Base-by-base conservation (phyloP, 768 basidiomycete species). In the Phlebiopsis flavidoalba region DNA sequence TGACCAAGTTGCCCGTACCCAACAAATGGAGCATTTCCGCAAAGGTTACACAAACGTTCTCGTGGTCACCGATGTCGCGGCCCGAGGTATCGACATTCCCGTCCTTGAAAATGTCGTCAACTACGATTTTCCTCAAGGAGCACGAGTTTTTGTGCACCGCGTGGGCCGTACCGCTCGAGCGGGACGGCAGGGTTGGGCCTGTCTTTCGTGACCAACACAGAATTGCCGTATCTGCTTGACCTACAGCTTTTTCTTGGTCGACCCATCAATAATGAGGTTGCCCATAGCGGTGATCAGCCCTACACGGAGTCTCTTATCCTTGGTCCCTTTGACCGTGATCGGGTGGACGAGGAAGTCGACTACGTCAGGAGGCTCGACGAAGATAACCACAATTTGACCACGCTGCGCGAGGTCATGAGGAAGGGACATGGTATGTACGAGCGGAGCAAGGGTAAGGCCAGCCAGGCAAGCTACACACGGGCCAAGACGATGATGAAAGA, bases 1-100 rank as follows among this genome's bases (percentile, higher is more conserved):
- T 40, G 95, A 97, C 68, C 97, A 99, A 72, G 76, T 83, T 3
- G 95, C 95, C 1, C 89, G 97, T 59, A 85, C 86, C 31, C 84
- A 82, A 63, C 95, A 98, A 68, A 93, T 99, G 88, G 88, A 91
- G 61, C 83, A 85, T 61, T 99, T 99, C 75, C 86, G 95, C 22
- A 80, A 83, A 12, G 90, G 91, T 0, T 70, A 77, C 33, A 91
- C 94, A 0, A 89, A 80, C 64, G 81, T 99, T 51, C 79, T 99
- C 24, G 95, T 98, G 37, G 97, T 98, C 47, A 99, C 97, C 0
- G 97, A 99, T 69, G 94, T 99, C 45, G 97, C 97, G 19, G 97
- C 97, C 14, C 89, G 97, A 65, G 97, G 97, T 68, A 93, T 99
- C 66, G 97, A 99, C 75, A 95, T 99, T 36, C 97, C 97, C 5